A percentile compares a stretch with the other conserved stretches of the same genome.
Conservation (phyloP, 371 early-diverging fungal species). For the Mucor saturninus region DNA sequence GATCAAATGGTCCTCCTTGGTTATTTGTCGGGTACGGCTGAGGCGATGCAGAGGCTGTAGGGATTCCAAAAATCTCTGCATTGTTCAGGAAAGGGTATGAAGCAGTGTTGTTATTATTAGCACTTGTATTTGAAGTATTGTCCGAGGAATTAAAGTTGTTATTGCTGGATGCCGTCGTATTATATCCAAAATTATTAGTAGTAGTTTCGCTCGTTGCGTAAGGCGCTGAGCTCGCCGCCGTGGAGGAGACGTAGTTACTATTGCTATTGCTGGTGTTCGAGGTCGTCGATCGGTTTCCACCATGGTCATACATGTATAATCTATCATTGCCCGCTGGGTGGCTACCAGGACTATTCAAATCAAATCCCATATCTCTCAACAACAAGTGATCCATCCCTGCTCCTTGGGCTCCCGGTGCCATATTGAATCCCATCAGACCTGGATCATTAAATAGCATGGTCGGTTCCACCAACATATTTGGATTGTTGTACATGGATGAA, state of each 20-base stretch:
- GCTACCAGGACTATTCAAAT: slow-evolving; percentile 14
- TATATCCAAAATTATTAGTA: slow-evolving; percentile 1
- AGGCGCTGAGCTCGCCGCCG: background rate
- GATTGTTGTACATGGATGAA: slow-evolving; percentile 15
- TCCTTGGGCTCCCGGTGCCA: slow-evolving; percentile 10
- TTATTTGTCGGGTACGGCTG: slow-evolving; percentile 15
- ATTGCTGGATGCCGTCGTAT: background rate
- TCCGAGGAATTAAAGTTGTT: background rate
- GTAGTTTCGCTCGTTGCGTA: background rate
- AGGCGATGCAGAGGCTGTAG: slow-evolving; percentile 19
- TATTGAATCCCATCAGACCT: slow-evolving; percentile 22
- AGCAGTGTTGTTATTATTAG: background rate
- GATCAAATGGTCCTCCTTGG: slow-evolving; percentile 18
- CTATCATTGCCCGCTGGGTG: background rate
- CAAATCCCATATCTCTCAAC: slow-evolving; percentile 37
- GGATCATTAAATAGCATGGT: slow-evolving; percentile 38
- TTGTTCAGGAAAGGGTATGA: slow-evolving; percentile 29
- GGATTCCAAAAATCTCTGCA: slow-evolving; percentile 17
- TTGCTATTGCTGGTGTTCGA: background rate
- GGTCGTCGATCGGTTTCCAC: slow-evolving; percentile 1
- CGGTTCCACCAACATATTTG: slow-evolving; percentile 31
- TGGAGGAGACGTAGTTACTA: background rate
- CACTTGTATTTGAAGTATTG: background rate
- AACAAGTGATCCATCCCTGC: slow-evolving; percentile 32
- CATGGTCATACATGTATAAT: slow-evolving; percentile 14